Conservation (phyloP, 768 basidiomycete species). For the Nidularia pulvinata region DNA sequence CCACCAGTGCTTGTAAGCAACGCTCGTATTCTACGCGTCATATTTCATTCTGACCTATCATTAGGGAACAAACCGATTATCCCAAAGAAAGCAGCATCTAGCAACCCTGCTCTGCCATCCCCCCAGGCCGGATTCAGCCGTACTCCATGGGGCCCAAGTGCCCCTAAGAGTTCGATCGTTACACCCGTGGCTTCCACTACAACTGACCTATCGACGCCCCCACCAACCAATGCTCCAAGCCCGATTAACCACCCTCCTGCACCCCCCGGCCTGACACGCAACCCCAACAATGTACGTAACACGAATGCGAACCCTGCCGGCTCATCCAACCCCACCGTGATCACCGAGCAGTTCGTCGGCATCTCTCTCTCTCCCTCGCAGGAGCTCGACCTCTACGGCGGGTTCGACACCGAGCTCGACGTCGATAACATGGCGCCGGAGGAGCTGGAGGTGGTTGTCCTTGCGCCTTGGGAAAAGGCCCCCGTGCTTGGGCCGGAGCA, state of each 20-base stretch:
- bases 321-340: background rate
- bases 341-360: conserved; percentile 10
- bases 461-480: conserved; percentile 15
- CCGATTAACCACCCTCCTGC: conserved; percentile 2
- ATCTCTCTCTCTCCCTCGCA: conserved; percentile 20
- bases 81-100: background rate
- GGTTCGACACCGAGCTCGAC: conserved; percentile 6
- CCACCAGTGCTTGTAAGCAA: too few relatives aligned
- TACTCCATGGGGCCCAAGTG: conserved; percentile 3
- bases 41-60: too few relatives aligned
- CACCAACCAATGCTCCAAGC: background rate
- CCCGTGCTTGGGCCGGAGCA: background rate
- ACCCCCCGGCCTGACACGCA: conserved; percentile 11
- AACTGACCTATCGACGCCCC: background rate
- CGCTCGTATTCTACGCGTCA: too few relatives aligned
- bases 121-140: background rate
- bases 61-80: conserved; percentile 10
- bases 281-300: background rate
- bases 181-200: too few relatives aligned
- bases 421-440: conserved; percentile 8
- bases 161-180: too few relatives aligned
- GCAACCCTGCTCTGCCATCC: background rate
- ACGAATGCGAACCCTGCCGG: background rate
- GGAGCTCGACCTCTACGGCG: conserved; percentile 13
- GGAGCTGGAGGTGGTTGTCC: conserved; percentile 7